Evolutionary conservation across 257 asterid species (phyloP).

Genomic region (Orobanche coerulescens): DNA sequence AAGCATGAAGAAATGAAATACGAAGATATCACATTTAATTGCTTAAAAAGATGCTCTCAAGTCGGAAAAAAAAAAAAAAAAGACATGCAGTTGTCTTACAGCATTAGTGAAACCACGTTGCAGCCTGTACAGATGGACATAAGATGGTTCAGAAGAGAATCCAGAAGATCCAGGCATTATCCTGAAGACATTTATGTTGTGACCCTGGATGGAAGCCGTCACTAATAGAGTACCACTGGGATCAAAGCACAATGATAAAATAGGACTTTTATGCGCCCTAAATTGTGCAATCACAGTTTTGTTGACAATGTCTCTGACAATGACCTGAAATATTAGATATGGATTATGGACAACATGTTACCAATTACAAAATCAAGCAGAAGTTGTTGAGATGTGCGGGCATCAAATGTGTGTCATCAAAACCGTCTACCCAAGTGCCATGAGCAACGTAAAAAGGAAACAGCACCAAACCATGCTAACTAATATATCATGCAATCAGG

Average conservation of each 20-base stretch:
- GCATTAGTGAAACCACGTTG: constrained; percentile 90
- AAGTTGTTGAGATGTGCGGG: constrained; percentile 9
- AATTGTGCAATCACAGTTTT: constrained; percentile 69
- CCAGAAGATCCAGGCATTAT: constrained; percentile 42
- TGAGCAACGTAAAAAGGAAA: constrained; percentile 3
- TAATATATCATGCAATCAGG: not conserved
- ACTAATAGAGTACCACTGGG: constrained; percentile 51
- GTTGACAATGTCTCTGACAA: constrained; percentile 69
- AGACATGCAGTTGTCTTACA: constrained; percentile 36
- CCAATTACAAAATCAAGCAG: not conserved
- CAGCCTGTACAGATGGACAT: constrained; percentile 69
- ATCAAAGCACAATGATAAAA: constrained; percentile 40
- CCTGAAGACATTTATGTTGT: constrained; percentile 68
- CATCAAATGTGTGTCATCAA: not conserved
- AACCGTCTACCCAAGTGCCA: not conserved
- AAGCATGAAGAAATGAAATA: constrained; percentile 12
- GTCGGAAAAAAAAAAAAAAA: not conserved
- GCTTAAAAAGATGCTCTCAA: not conserved
- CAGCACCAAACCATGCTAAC: not conserved
- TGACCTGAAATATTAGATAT: constrained; percentile 54
- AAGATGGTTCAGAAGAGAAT: constrained; percentile 33
- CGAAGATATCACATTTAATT: not conserved
- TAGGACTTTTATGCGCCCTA: constrained; percentile 78
- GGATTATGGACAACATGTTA: constrained; percentile 11
- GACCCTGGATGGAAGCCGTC: constrained; percentile 91